Evolutionary conservation across 805 yeast genomes (phyloP), one percentile per base, ranked within the genome.

Genomic region (Sungouiella thailandica): DNA sequence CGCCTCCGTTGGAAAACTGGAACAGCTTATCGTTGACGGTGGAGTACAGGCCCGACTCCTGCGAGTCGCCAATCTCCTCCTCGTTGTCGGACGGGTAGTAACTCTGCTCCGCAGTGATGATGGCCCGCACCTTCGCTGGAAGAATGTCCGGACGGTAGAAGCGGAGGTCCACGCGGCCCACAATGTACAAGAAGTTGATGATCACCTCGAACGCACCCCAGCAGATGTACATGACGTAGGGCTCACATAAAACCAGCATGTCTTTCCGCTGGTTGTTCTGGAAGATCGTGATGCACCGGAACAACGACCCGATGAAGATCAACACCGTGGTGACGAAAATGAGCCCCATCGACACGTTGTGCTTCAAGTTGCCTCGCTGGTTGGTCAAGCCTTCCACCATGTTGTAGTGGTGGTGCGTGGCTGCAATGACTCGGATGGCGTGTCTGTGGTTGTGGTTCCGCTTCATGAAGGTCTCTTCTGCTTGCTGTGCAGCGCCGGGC

Each of bases 141-240:
- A 75, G 60, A 29, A 55, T 58, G 55, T 82, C 89, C 12, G 93
- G 90, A 57, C 84, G 77, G 68, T 83, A 83, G 60, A 83, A 83
- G 55, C 93, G 70, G 49, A 83, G 65, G 54, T 83, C 93, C 32
- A 80, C 76, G 54, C 94, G 72, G 12, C 79, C 77, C 23, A 78
- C 49, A 35, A 83, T 53, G 52, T 78, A 80, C 22, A 79, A 41
- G 7, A 76, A 34, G 43, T 78, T 72, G 36, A 78, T 75, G 18
- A 80, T 47, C 0, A 68, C 61, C 60, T 83, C 93, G 30, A 80
- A 61, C 4, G 70, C 73, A 22, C 90, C 89, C 76, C 85, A 82
- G 45, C 74, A 60, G 19, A 78, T 63, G 54, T 80, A 83, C 76
- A 80, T 74, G 16, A 76, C 78, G 28, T 72, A 76, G 11, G 80